Evolutionary conservation across 805 yeast species (phyloP), one percentile per base, ranked within the genome.

Genomic region (Torulaspora franciscae): DNA sequence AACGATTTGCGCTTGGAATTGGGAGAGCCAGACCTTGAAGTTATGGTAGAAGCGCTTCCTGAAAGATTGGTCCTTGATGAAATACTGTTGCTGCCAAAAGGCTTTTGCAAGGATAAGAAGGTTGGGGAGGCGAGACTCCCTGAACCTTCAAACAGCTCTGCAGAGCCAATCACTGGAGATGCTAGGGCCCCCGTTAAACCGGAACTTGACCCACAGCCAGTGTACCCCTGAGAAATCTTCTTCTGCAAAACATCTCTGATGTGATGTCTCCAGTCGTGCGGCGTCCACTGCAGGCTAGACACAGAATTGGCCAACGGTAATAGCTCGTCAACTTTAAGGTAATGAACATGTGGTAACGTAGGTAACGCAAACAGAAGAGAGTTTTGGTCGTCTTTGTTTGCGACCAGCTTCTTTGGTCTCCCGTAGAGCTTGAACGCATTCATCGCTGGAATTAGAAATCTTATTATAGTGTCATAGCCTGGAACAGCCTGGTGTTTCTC

Each of bases 351-450:
- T 3, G 95, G 95, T 55, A 85, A 70, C 17, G 80, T 77, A 4
- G 95, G 95, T 48, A 85, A 69, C 0, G 83, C 91, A 67, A 83
- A 85, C 27, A 85, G 66, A 55, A 85, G 60, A 1, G 87, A 80
- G 1, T 68, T 56, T 14, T 68, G 64, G 52, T 81, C 77, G 11
- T 66, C 67, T 62, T 82, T 80, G 52, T 76, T 75, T 15, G 86
- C 76, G 45, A 73, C 69, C 50, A 85, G 72, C 52, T 73, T 79
- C 34, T 71, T 68, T 1, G 95, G 93, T 52, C 93, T 72, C 7
- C 95, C 95, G 56, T 85, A 85, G 37, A 85, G 62, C 57, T 74
- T 76, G 65, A 83, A 85, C 3, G 83, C 71, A 59, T 85, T 86
- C 69, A 81, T 75, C 14, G 83, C 70, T 37, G 88, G 91, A 26